Base-by-base conservation (phyloP, 2,329 filamentous ascomycete species). In the Epichloe coenophiala region DNA sequence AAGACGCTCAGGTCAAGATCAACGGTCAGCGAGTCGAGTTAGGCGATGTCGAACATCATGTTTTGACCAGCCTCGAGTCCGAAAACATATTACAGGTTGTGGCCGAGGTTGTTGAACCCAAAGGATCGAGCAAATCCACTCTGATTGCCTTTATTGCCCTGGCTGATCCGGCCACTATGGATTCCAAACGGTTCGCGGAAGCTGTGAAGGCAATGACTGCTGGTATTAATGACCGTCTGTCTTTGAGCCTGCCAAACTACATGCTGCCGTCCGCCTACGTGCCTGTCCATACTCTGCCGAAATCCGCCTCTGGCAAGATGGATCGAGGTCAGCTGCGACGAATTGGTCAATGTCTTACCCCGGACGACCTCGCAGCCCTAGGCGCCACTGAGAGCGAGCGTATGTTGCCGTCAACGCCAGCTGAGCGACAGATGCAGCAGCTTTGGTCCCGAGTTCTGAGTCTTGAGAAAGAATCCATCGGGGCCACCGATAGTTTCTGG, bases 1-100 rank as follows among this genome's bases (percentile, higher is more conserved):
- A 74, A 54, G 76, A 80, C 55, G 67, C 67, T 0, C 76, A 79
- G 59, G 69, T 79, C 48, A 80, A 80, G 58, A 60, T 80, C 12
- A 67, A 70, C 27, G 80, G 80, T 36, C 78, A 71, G 51, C 61
- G 75, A 45, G 65, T 76, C 50, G 80, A 74, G 60, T 65, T 74
- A 0, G 56, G 51, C 13, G 58, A 60, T 3, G 51, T 60, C 17
- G 58, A 60, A 49, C 51, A 52, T 37, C 48, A 51, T 9, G 19
- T 51, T 23, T 23, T 23, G 23, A 23, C 23, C 23, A 23, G 23
- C 23, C 23, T 23, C 23, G 23, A 23, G 23, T 23, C 23, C 23
- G 4, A 23, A 23, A 23, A 23, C 4, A 23, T 23, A 6, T 23
- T 23, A 23, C 23, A 23, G 23, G 23, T 23, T 6, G 23, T 23